These are phyloP conservation scores for Colletotrichum sp. DNA, from an alignment of 2,329 filamentous ascomycete species.

Conservation along the genomic window DNA sequence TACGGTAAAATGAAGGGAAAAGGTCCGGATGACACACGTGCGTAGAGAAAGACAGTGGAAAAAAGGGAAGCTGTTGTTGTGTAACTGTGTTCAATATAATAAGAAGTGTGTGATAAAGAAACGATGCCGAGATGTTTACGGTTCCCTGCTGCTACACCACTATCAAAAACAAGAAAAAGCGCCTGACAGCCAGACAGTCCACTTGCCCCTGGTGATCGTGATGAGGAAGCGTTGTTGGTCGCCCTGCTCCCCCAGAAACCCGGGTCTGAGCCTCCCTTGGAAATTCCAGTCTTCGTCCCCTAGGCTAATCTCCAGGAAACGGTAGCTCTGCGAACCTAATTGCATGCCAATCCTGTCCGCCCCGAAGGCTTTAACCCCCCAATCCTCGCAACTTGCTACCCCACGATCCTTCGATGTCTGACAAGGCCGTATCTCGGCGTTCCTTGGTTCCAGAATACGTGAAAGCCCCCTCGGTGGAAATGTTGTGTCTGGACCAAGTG, in stretches of 20 bases:
- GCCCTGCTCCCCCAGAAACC: background rate
- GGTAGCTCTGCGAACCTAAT: background rate
- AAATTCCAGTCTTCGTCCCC: conserved; percentile 5
- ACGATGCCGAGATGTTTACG: background rate
- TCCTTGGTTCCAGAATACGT: background rate
- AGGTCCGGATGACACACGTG: background rate
- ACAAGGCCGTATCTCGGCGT: background rate
- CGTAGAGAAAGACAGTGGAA: background rate
- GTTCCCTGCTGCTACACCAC: background rate
- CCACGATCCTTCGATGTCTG: background rate
- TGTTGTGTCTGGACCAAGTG: background rate
- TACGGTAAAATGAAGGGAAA: background rate
- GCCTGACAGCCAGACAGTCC: background rate
- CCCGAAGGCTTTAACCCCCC: background rate
- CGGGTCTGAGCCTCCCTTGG: conserved; percentile 15
- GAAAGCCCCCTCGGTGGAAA: background rate
- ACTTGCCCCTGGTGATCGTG: background rate
- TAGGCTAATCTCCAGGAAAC: conserved; percentile 15
- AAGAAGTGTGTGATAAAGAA: background rate
- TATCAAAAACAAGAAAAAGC: background rate
- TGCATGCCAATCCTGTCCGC: background rate
- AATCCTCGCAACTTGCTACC: background rate
- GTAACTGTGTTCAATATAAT: background rate
- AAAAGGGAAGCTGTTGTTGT: background rate
- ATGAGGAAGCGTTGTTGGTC: background rate